A percentile compares a stretch with the other conserved stretches of the same genome.
Evolutionary conservation across 495 filamentous ascomycete species (phyloP).

Genomic region (Staphylotrichum longicolle): DNA sequence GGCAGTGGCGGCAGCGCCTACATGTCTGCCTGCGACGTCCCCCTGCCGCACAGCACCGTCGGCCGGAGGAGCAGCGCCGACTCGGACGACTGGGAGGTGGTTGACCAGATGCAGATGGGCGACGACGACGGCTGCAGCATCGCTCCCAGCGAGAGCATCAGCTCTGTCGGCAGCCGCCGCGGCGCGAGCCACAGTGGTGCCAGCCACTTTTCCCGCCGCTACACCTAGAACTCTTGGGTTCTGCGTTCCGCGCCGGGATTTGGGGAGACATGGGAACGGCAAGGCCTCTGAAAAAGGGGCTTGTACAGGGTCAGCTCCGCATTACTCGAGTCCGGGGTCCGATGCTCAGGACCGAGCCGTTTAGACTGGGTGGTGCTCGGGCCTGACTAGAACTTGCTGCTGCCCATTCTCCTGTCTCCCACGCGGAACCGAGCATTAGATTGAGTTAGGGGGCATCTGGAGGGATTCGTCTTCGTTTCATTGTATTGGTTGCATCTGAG

Average conservation of each 20-base stretch:
- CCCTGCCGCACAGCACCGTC: slow-evolving; percentile 18
- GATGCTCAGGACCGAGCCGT: not conserved
- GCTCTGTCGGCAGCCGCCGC: slow-evolving; percentile 26
- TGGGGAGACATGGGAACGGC: not conserved
- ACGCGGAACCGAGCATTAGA: not conserved
- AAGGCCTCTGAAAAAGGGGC: slow-evolving; percentile 6
- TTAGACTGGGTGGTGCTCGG: not conserved
- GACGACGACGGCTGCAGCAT: slow-evolving; percentile 23
- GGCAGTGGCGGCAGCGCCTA: slow-evolving; percentile 15
- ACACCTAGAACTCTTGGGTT: not conserved
- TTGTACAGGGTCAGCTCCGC: not conserved
- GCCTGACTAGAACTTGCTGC: not conserved
- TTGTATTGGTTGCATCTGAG: too few relatives aligned
- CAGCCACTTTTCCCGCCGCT: slow-evolving; percentile 3
- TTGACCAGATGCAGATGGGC: slow-evolving; percentile 7
- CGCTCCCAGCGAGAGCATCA: slow-evolving; percentile 29
- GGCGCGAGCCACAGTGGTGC: not conserved
- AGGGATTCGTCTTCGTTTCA: too few relatives aligned
- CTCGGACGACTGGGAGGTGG: slow-evolving; percentile 17
- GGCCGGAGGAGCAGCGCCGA: slow-evolving; percentile 8
- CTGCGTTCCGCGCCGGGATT: not conserved
- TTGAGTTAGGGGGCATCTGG: too few relatives aligned
- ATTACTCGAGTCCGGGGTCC: not conserved
- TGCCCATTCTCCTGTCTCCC: not conserved
- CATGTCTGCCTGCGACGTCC: slow-evolving; percentile 18